Evolutionary conservation across 805 yeast species (phyloP).

Genomic region (Candida berthetii): DNA sequence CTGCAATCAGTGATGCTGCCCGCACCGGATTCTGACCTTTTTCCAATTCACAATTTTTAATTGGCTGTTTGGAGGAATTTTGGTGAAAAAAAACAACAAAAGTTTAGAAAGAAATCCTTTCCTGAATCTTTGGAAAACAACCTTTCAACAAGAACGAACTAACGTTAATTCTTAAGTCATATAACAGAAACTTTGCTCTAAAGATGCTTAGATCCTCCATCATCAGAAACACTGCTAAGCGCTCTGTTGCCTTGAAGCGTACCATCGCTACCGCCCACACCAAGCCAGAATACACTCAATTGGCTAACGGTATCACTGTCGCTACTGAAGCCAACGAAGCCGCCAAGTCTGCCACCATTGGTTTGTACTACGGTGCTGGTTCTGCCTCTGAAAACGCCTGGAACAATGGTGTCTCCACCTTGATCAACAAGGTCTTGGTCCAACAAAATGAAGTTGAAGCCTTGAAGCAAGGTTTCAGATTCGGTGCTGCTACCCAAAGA

Average conservation of each 20-base stretch:
- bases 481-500: constrained; percentile 48
- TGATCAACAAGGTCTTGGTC: constrained; percentile 47
- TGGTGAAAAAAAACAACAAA: constrained; percentile 1
- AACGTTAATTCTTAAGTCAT: too few relatives aligned
- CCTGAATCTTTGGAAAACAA: background rate
- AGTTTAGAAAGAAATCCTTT: background rate
- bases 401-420: constrained; percentile 75
- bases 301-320: constrained; percentile 68
- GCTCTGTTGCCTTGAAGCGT: constrained; percentile 29
- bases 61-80: constrained; percentile 7
- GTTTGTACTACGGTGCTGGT: constrained; percentile 72
- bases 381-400: constrained; percentile 73
- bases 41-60: constrained; percentile 14
- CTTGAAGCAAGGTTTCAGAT: constrained; percentile 46
- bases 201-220: constrained; percentile 20
- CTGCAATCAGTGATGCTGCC: too few relatives aligned
- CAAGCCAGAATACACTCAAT: constrained; percentile 63
- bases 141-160: too few relatives aligned
- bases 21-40: constrained; percentile 5
- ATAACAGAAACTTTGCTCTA: too few relatives aligned
- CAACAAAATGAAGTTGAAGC: constrained; percentile 27
- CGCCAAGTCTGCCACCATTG: constrained; percentile 54
- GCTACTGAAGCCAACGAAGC: constrained; percentile 59
- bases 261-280: constrained; percentile 51
- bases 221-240: constrained; percentile 11